Base-by-base conservation (phyloP, 1,284 basidiomycete species). In the Erythrobasidium hasegawianum region DNA sequence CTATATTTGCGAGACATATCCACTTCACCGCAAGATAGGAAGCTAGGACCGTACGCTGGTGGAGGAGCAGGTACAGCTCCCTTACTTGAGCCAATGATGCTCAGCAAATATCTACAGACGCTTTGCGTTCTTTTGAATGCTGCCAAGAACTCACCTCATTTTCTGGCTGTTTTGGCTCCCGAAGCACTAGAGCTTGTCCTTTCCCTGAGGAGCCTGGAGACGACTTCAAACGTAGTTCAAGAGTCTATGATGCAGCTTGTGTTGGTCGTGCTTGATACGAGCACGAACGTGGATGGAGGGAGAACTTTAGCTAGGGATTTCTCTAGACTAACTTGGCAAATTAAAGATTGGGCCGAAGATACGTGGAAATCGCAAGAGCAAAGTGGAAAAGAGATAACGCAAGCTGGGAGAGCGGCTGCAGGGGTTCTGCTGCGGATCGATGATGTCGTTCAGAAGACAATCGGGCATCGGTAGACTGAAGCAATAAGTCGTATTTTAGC, bases 41-140 rank as follows among this genome's bases (percentile, higher is more conserved):
- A 77, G 45, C 78, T 76, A 53, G 74, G 83, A 50, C 80, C 80
- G 90, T 89, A 72, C 81, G 81, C 47, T 83, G 86, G 71, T 14
- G 69, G 69, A 2, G 49, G 58, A 1, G 85, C 87, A 0, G 91
- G 90, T 4, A 87, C 87, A 0, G 88, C 88, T 0, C 82, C 92
- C 66, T 82, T 96, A 50, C 81, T 97, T 20, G 87, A 84, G 60
- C 84, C 91, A 0, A 75, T 88, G 64, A 82, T 88, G 1, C 81
- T 96, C 16, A 81, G 86, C 22, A 86, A 88, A 64, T 84, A 90
- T 62, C 78, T 97, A 59, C 81, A 83, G 58, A 88, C 91, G 0
- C 78, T 95, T 9, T 83, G 85, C 0, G 82, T 97, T n/a, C 81
- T 97, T 27, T 81, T 89, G 2, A 87, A 96, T 74, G 87, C 89